Evolutionary conservation across 495 filamentous ascomycete genomes (phyloP), one percentile per base, ranked within the genome.

Genomic region (Neurospora tetrasperma): DNA sequence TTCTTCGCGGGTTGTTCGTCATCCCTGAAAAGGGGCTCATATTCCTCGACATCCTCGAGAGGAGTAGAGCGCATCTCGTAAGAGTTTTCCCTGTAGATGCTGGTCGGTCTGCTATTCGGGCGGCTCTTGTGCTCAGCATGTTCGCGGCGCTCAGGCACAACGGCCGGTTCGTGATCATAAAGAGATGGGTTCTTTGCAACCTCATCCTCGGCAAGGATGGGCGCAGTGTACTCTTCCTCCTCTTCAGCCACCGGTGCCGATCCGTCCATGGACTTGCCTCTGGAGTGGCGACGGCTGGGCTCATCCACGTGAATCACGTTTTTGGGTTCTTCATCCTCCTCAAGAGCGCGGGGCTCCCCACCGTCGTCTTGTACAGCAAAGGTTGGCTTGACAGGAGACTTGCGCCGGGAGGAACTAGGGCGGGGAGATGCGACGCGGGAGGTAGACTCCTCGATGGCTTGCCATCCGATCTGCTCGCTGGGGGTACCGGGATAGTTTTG

Each of bases 1-100:
- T 81, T 82, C 62, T 86, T 84, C 23, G 89, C 87, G 8, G 74
- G 70, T 54, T 80, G 78, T 14, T 93, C 88, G 42, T 95, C 92
- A 40, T 98, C 95, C 4, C 92, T 91, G 80, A 99, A 98, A 27
- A 99, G 81, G 3, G 96, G 96, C 79, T 98, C 96, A 78, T 97
- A 98, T 78, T 97, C 95, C 72, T 96, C 92, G 0, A 96, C 91
- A 76, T 97, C 90, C 78, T 97, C 93, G 9, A 98, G 83, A 16
- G 94, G 93, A 0, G 92, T 93, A 43, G 85, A 77, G 72, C 89
- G 88, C 42, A 89, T 82, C 44, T 84, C 83, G 42, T 77, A 79
- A 18, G 76, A 77, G 0, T 78, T 71, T 62, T 82, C 81, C 69
- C 80, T 84, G 74, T 85, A 82, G 39, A 85, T 42, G 78, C 92